Evolutionary conservation across 495 filamentous ascomycete genomes (phyloP).

Genomic region (Pseudotulostoma volvatum): DNA sequence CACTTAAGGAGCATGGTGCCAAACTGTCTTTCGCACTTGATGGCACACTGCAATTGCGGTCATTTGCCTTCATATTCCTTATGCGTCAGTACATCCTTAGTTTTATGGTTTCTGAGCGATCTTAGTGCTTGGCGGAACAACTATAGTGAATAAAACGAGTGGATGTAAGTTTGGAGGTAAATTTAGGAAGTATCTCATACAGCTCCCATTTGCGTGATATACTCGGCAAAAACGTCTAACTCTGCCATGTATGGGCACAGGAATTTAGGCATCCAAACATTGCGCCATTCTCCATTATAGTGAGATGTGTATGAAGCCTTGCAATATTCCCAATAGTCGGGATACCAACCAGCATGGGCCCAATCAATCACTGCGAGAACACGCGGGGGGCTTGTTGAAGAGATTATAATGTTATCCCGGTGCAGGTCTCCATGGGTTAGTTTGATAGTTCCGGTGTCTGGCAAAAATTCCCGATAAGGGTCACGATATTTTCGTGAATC

Average conservation of each 20-base stretch:
- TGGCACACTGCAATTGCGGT: too few species aligned
- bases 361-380: conserved; percentile 24
- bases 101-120: too few species aligned
- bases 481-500: conserved; percentile 15
- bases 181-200: conserved; percentile 5
- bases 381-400: conserved; percentile 12
- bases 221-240: conserved; percentile 12
- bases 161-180: too few species aligned
- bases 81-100: too few species aligned
- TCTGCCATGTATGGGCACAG: conserved; percentile 10
- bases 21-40: too few species aligned
- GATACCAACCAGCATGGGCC: conserved; percentile 25
- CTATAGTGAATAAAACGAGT: too few species aligned
- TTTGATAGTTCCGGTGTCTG: conserved; percentile 21
- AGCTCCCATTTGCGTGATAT: conserved; percentile 15
- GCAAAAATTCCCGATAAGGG: conserved; percentile 21
- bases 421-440: conserved; percentile 28
- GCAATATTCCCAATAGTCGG: conserved; percentile 31
- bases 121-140: too few species aligned
- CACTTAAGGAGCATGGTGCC: too few species aligned
- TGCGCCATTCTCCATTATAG: conserved; percentile 16
- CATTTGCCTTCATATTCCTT: too few species aligned
- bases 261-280: conserved; percentile 16
- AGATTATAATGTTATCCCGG: conserved; percentile 23
- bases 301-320: conserved; percentile 21